These are phyloP conservation scores for Zizania palustris DNA, from an alignment of 202 grass and related monocot genomes.

Conservation along the genomic window DNA sequence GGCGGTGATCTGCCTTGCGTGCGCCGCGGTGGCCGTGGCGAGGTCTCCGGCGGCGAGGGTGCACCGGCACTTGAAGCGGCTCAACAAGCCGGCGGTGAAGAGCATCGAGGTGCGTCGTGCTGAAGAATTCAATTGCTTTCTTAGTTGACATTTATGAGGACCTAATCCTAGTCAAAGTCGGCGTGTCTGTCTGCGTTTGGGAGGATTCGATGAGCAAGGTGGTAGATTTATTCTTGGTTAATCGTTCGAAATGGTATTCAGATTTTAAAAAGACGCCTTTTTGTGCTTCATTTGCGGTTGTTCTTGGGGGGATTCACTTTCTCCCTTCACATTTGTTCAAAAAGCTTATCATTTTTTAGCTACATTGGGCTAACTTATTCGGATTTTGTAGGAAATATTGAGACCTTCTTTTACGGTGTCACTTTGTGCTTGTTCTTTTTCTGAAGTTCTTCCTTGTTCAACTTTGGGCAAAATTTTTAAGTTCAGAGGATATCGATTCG, in stretches of 20 bases:
- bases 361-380: neutral
- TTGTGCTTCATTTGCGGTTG: neutral
- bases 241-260: neutral
- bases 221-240: neutral
- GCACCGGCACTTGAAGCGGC: slow-evolving; percentile 80
- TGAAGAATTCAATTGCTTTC: slow-evolving; percentile 39
- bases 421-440: slow-evolving; percentile 30
- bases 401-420: neutral
- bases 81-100: slow-evolving; percentile 89
- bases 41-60: slow-evolving; percentile 52
- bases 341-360: slow-evolving; percentile 5
- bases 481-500: slow-evolving; percentile 1
- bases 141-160: neutral
- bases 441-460: neutral
- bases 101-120: slow-evolving; percentile 70
- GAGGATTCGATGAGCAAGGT: slow-evolving; percentile 23
- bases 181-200: slow-evolving; percentile 21
- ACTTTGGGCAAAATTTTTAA: neutral
- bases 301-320: slow-evolving; percentile 41
- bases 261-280: slow-evolving; percentile 23
- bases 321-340: slow-evolving; percentile 11
- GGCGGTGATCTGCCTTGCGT: slow-evolving; percentile 62
- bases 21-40: slow-evolving; percentile 44
- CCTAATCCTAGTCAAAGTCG: neutral
- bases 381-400: slow-evolving; percentile 12